Conservation (phyloP, 164 flowering plant species). For the Liquidambar formosana region DNA sequence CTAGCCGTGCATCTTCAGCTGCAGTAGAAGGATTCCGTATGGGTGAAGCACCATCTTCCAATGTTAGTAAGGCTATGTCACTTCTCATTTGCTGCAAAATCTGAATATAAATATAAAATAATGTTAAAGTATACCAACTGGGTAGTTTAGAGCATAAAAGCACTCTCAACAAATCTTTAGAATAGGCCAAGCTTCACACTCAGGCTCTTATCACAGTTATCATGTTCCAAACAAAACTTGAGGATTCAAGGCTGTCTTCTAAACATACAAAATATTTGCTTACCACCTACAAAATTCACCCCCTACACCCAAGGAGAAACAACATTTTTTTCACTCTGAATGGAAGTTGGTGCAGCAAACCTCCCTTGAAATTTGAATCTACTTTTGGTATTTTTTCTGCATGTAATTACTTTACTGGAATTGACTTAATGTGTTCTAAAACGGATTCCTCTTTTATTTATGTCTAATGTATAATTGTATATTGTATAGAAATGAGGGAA, state of each 20-base stretch:
- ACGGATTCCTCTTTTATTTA: too few relatives aligned
- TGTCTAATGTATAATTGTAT: neutral
- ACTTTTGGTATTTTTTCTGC: neutral
- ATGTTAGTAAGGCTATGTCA: constrained; percentile 62
- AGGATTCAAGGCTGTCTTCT: too few relatives aligned
- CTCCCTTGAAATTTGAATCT: neutral
- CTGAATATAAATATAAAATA: constrained; percentile 35
- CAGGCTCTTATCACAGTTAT: too few relatives aligned
- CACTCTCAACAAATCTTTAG: neutral
- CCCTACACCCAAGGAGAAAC: too few relatives aligned
- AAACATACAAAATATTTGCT: too few relatives aligned
- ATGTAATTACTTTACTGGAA: neutral
- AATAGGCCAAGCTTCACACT: too few relatives aligned
- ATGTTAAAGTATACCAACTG: constrained; percentile 4
- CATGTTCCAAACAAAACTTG: too few relatives aligned
- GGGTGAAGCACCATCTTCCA: constrained; percentile 79
- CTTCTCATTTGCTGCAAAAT: constrained; percentile 89
- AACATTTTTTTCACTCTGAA: too few relatives aligned
- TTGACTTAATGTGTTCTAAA: neutral
- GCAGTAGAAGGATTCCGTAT: constrained; percentile 86
- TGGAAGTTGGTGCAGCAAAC: too few relatives aligned
- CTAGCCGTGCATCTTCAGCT: constrained; percentile 93
- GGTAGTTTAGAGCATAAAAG: neutral
- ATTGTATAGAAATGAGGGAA: neutral
- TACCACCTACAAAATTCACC: too few relatives aligned